Evolutionary conservation across 2,329 filamentous ascomycete genomes (phyloP), one percentile per base, ranked within the genome.

Genomic region (Arachnomyces sp.): DNA sequence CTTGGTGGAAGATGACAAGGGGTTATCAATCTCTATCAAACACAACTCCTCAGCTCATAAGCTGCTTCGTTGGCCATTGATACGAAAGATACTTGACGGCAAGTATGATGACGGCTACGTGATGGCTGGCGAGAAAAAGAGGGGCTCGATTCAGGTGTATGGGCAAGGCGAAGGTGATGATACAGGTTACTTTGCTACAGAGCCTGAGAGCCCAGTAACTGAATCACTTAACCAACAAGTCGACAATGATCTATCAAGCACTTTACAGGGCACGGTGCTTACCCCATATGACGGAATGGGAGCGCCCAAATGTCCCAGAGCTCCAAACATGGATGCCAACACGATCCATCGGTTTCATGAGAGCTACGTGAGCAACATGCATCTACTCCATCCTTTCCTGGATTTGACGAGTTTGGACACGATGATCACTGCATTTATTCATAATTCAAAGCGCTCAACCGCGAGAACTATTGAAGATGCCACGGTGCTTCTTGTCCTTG

Each of bases 11-110:
- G 58, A 64, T 25, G 59, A 61, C 17, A 78, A 77, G 34, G 73
- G 79, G 48, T 75, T 84, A 11, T 77, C 82, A 2, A 84, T 94
- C 41, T 84, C 87, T 1, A 76, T 81, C 18, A 85, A 94, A 49
- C 90, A 96, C 55, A 93, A 86, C 0, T 95, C 89, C 0, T 78
- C 87, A n/a, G 88, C 88, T 1, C 85, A 92, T 37, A 77, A 88
- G 46, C 68, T 96, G 13, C 67, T 96, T 18, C 71, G 75, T 35
- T 88, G 83, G 79, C 74, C 74, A 0, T 74, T 79, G 0, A 86
- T 92, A 40, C 64, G 71, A 56, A 65, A 72, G 46, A 57, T 95
- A 55, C 78, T 85, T n/a, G n/a, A n/a, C 52, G 67, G 70, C 25
- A 71, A 72, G 38, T 71, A 80, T 17, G 75, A 77, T 40, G 76